Evolutionary conservation across 352 stramenopile species (phyloP), one percentile per base, ranked within the genome.

Genomic region (Globisporangium cederbergense): DNA sequence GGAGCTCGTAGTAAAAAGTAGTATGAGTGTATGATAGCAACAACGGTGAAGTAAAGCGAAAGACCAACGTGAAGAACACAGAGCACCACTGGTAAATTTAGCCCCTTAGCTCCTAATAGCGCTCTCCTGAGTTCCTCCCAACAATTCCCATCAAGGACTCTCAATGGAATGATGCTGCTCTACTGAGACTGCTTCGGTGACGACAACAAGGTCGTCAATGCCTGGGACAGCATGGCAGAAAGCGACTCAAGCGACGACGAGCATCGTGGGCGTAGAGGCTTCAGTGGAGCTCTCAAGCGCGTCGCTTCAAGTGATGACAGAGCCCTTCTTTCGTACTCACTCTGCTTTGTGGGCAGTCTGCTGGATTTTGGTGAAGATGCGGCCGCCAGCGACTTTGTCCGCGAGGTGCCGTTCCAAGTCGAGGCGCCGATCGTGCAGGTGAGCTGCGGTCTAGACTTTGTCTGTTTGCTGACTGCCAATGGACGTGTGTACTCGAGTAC

Each of bases 321-420:
- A 22, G 18, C 3, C 3, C 62, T 36, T 8, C 32, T 36, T 36
- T 76, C 79, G 51, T 90, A 88, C 68, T 74, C 76, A 25, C 56
- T 90, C 9, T 87, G 72, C 32, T 28, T 88, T 0, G n/a, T 90
- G 8, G 78, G 81, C 13, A 74, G 83, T 45, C 69, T 74, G 60
- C 65, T 72, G 13, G 69, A 72, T 11, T 70, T 73, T 38, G 52
- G 60, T 3, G 20, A 30, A 25, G 40, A 52, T 25, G 5, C 28
- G 0, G 43, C 53, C 4, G 43, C 22, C 50, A 61, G 9, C 11
- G 56, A 20, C 36, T 46, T 46, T 46, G 52, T 87, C 9, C 67
- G 74, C 18, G 75, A 88, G 68, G 68, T 90, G 22, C 57, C 70
- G 5, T 28, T 78, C 46, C 62, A 81, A 47, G 50, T 88, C 13